These are phyloP conservation scores for Coccomyxa subellipsoidea DNA, from an alignment of 163 green algal genomes.

Conservation along the genomic window DNA sequence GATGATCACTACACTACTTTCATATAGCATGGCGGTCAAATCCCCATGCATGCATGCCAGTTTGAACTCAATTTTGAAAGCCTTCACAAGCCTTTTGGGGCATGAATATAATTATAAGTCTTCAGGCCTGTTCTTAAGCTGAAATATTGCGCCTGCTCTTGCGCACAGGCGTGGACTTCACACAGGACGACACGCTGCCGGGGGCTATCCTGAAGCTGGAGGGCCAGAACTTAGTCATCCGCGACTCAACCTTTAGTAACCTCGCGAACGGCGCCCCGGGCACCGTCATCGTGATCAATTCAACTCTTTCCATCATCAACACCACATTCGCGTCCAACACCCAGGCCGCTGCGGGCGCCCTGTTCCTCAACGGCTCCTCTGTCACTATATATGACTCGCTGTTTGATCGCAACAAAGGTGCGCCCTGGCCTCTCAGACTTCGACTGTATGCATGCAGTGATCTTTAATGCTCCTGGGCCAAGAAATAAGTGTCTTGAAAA, in stretches of 20 bases:
- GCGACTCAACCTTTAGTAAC: background rate
- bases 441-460: no score
- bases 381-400: background rate
- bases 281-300: background rate
- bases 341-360: background rate
- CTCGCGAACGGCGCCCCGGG: background rate
- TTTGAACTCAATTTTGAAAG: no score
- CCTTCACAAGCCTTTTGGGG: no score
- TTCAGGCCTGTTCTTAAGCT: no score
- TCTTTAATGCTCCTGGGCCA: no score
- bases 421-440: background rate
- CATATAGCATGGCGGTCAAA: no score
- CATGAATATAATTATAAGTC: no score
- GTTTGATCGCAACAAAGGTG: constrained; percentile 3
- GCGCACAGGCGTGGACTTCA: background rate
- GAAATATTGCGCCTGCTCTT: background rate
- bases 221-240: background rate
- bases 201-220: background rate
- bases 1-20: no score
- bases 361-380: background rate
- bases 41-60: no score
- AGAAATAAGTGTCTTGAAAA: no score
- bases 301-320: background rate
- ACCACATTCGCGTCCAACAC: background rate
- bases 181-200: background rate